Conservation (phyloP, 371 early-diverging fungal genomes). For the Saksenaea vasiformis region DNA sequence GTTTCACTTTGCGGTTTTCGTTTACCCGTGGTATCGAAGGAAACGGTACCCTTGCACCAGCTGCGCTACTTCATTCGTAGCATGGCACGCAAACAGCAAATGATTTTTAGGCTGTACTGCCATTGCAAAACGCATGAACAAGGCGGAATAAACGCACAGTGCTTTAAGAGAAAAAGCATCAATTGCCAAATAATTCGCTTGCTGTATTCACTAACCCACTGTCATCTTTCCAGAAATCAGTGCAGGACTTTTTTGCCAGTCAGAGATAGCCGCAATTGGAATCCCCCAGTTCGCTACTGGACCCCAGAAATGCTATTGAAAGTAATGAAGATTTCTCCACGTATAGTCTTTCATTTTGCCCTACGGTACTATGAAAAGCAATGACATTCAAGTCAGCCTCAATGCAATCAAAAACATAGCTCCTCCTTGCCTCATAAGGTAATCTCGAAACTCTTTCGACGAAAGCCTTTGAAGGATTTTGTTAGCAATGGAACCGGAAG, state of each 20-base stretch:
- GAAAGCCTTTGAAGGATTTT: constrained; percentile 58
- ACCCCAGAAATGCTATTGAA: constrained; percentile 85
- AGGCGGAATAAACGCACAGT: constrained; percentile 77
- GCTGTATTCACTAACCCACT: constrained; percentile 46
- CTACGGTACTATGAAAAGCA: constrained; percentile 43
- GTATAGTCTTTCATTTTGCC: constrained; percentile 9
- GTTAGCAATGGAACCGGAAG: constrained; percentile 58
- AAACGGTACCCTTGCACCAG: constrained; percentile 85
- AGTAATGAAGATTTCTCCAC: not conserved
- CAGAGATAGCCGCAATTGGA: constrained; percentile 94
- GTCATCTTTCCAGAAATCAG: constrained; percentile 97
- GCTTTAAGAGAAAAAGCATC: constrained; percentile 32
- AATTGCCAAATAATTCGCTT: not conserved
- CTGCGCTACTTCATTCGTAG: constrained; percentile 88
- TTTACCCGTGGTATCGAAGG: constrained; percentile 71
- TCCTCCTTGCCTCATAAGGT: constrained; percentile 71
- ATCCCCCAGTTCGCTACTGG: constrained; percentile 98
- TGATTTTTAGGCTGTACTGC: constrained; percentile 91
- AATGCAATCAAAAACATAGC: not conserved
- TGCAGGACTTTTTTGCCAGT: constrained; percentile 90
- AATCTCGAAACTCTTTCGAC: constrained; percentile 75
- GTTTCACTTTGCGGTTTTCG: not conserved
- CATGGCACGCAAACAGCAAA: constrained; percentile 91
- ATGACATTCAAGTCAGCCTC: not conserved
- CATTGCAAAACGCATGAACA: constrained; percentile 97